phyloP scores from a whole-genome alignment of 2,329 filamentous ascomycete genomes.

The Aspergillus sp. region DNA sequence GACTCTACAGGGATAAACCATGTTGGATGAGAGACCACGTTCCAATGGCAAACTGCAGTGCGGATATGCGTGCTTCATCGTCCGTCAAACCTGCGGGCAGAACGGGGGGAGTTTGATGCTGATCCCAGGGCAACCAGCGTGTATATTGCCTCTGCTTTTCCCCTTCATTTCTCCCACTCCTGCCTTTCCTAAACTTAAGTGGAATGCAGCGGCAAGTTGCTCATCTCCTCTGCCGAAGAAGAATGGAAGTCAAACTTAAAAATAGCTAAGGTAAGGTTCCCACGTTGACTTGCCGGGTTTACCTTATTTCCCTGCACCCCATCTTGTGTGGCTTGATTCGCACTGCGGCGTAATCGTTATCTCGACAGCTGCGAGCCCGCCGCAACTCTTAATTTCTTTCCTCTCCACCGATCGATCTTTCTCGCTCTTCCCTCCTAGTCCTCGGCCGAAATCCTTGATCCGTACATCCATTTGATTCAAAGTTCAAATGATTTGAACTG shows the following conservation, averaged over 20 bases:
- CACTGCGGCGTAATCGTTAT: not conserved
- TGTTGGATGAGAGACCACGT: not conserved
- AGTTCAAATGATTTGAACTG: too few relatives aligned
- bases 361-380: not conserved
- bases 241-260: not conserved
- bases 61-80: not conserved
- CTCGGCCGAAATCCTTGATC: too few relatives aligned
- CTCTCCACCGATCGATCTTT: not conserved
- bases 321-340: not conserved
- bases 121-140: not conserved
- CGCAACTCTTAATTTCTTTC: slow-evolving; percentile 6
- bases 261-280: slow-evolving; percentile 4
- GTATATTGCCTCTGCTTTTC: not conserved
- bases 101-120: slow-evolving; percentile 1
- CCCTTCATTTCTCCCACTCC: not conserved
- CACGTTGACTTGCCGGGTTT: slow-evolving; percentile 1
- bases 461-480: too few relatives aligned
- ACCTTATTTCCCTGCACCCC: slow-evolving; percentile 6
- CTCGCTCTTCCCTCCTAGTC: too few relatives aligned
- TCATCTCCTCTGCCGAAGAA: not conserved
- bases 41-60: not conserved
- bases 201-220: not conserved
- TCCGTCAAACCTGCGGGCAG: too few relatives aligned
- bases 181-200: not conserved
- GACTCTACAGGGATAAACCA: not conserved